Base-by-base conservation (phyloP, 2,329 filamentous ascomycete genomes). In the Apiospora arundinis region DNA sequence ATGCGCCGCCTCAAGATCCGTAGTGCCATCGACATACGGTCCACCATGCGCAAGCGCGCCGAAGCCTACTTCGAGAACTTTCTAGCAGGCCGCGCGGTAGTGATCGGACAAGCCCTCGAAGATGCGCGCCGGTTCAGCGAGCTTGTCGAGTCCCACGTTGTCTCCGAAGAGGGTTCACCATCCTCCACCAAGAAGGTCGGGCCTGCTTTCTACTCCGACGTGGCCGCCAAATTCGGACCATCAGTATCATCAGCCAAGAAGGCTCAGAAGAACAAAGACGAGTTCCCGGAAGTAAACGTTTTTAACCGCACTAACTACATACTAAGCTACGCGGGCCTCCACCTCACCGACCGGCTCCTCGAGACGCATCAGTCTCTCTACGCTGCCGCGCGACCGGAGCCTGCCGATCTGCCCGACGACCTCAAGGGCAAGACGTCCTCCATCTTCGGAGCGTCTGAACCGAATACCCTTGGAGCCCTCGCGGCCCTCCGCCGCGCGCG, bases 11-110 rank as follows among this genome's bases (percentile, higher is more conserved):
- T 63, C 32, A 23, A 45, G 44, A 60, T 70, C 25, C 49, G 69
- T 25, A 68, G 63, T 16, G 45, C 46, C 23, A 70, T 70, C 45
- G 70, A 72, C 25, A 48, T 70, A 14, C 68, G 70, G 1, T 67
- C 65, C n/a, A 68, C 68, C 8, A 16, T 70, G 48, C 68, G 70
- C 40, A 72, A 72, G 63, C 45, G 70, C 16, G 68, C 70, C 37
- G 70, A 72, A 46, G 70, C 67, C 8, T 60, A 60, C 21, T 68
- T 72, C n/a, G 70, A 72, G 40, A 72, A 72, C 40, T 72, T 72
- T 48, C 68, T 72, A 2, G 32, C 42, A 1, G 42, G 45, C 23
- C 52, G 70, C 8, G 32, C 23, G 11, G 28, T n/a, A 14, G 56
- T 48, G 1, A 32, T 69, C 25, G 37, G 56, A 9, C 56, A 32